phyloP scores from a whole-genome alignment of 2,329 filamentous ascomycete species.

The Colletotrichum godetiae region DNA sequence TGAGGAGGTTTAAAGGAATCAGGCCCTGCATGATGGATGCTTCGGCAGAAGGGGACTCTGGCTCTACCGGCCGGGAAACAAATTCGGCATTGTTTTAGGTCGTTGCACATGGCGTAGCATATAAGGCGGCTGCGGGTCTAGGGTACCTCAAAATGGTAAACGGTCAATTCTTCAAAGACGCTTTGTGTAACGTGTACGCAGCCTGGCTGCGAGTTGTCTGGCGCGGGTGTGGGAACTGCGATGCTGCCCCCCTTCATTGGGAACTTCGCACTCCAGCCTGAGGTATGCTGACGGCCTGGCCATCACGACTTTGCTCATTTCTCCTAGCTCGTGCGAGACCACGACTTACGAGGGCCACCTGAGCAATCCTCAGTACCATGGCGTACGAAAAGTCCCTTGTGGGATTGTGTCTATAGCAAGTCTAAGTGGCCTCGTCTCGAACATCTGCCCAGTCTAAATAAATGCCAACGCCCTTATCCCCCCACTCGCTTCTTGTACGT shows the following conservation, averaged over 20 bases:
- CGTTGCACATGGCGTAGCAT: constrained; percentile 58
- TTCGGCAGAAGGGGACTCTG: constrained; percentile 45
- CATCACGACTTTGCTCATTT: neutral
- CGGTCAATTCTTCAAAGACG: constrained; percentile 36
- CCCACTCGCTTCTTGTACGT: neutral
- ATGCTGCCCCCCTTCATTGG: neutral
- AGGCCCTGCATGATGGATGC: constrained; percentile 55
- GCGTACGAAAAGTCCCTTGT: neutral
- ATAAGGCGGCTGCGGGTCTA: constrained; percentile 53
- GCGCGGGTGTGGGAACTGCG: too few species aligned
- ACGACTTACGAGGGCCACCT: neutral
- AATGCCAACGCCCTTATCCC: neutral
- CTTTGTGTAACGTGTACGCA: constrained; percentile 30
- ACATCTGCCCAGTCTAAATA: neutral
- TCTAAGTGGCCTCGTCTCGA: neutral
- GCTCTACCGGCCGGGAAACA: constrained; percentile 35
- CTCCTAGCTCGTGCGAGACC: neutral
- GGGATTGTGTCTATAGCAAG: neutral
- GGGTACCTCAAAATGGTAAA: constrained; percentile 48
- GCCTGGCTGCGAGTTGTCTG: neutral
- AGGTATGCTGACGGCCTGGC: neutral
- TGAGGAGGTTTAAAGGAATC: constrained; percentile 83
- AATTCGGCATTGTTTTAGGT: constrained; percentile 52
- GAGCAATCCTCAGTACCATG: neutral
- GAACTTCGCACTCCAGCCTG: neutral